Evolutionary conservation across 257 asterid genomes (phyloP), one percentile per base, ranked within the genome.

Genomic region (Penstemon davidsonii): DNA sequence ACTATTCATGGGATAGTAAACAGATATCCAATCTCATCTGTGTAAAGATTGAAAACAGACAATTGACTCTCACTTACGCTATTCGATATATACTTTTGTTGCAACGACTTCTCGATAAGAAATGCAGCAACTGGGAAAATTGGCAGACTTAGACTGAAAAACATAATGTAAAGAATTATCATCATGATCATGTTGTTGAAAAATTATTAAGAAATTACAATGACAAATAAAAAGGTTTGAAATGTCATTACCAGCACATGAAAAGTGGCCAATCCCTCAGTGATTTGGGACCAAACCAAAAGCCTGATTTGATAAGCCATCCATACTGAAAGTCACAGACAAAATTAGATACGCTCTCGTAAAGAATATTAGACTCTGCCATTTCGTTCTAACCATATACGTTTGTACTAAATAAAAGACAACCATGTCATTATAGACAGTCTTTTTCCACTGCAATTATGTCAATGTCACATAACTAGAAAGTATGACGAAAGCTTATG

Each of bases 261-360:
- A 91, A 80, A 67, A 88, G 84, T 15, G 99, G 99, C 99, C 99
- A 94, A 81, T 94, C 97, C 75, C 93, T 73, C 39, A 91, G 79
- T 25, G 97, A 91, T 70, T 76, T 89, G 10, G 97, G 77, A 79
- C 97, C 78, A 82, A 91, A 80, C 99, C 99, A 94, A 82, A 94
- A 94, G 50, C 88, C 97, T 12, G 87, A 44, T 62, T 72, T 83
- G 72, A 94, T 94, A 73, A 94, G 82, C 97, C 87, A 91, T 73
- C 99, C 99, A 78, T 94, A 91, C 99, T 94, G 91, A 83, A 78
- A 73, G 61, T 65, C 46, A 55, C 55, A 78, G 61, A 64, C 66
- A 76, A 41, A 43, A 64, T 52, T 52, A 40, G 50, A 73, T 75
- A 70, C 69, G 11, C 19, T 15, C 18, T 15, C 18, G 18, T 15